A percentile compares a stretch with the other conserved stretches of the same genome.
Conservation (phyloP, 768 basidiomycete genomes). For the Gautieria morchelliformis region DNA sequence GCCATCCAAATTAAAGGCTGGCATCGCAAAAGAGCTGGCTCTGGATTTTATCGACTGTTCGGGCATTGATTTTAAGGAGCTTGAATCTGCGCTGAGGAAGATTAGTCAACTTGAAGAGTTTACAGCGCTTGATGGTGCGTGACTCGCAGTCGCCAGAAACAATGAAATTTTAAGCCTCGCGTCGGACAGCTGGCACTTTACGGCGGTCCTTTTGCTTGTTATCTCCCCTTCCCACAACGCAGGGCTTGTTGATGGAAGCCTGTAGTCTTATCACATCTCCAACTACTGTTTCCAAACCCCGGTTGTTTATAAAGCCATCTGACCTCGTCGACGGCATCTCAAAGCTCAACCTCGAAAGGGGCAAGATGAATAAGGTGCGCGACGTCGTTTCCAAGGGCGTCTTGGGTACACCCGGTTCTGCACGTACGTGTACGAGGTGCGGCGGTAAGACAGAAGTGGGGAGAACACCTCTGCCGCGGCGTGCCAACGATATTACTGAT, state of each 20-base stretch:
- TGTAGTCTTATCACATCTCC: conserved; percentile 38
- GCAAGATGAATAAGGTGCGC: conserved; percentile 29
- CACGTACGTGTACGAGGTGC: conserved; percentile 51
- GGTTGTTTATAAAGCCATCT: conserved; percentile 59
- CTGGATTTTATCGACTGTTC: conserved; percentile 56
- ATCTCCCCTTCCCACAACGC: conserved; percentile 40
- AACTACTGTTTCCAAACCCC: conserved; percentile 49
- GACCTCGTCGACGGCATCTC: conserved; percentile 61
- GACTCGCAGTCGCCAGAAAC: background rate
- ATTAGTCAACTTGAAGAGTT: conserved; percentile 21
- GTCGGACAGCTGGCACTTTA: conserved; percentile 37
- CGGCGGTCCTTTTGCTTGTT: conserved; percentile 51
- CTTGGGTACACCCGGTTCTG: conserved; percentile 30
- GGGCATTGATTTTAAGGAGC: conserved; percentile 46
- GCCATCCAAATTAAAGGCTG: no score
- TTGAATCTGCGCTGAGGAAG: conserved; percentile 40
- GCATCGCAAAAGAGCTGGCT: no score
- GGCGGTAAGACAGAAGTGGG: conserved; percentile 43
- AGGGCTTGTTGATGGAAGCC: conserved; percentile 31
- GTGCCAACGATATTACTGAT: background rate
- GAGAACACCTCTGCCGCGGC: conserved; percentile 23
- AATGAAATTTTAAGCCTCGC: background rate
- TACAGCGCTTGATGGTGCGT: conserved; percentile 16
- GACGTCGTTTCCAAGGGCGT: conserved; percentile 61
- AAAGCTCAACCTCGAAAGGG: conserved; percentile 28